These are phyloP conservation scores for Pleurotus platypus DNA, from an alignment of 768 basidiomycete genomes.

Conservation along the genomic window DNA sequence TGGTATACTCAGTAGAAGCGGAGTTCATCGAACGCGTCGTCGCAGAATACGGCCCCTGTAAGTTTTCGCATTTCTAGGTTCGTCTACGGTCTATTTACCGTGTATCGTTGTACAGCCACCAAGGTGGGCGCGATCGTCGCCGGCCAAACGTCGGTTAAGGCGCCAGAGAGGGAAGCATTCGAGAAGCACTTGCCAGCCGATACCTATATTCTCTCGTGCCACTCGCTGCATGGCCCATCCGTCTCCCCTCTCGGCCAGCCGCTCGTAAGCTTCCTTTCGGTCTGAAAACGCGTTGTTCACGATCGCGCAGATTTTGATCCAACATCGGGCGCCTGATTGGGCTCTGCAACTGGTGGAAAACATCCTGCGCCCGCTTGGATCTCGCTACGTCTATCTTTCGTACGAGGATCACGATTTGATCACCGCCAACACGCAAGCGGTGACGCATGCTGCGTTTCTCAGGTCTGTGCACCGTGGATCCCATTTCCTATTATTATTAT, in stretches of 20 bases:
- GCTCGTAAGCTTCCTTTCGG: conserved; percentile 44
- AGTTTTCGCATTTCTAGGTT: conserved; percentile 22
- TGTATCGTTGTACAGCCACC: conserved; percentile 54
- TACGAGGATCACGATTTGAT: conserved; percentile 96
- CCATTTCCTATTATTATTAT: no score
- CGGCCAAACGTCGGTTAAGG: conserved; percentile 96
- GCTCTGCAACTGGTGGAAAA: conserved; percentile 76
- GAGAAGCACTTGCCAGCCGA: conserved; percentile 85
- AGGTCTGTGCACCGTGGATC: conserved; percentile 45
- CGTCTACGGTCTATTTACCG: conserved; percentile 2
- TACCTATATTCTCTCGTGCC: conserved; percentile 86
- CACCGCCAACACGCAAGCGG: conserved; percentile 97
- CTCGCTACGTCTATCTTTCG: conserved; percentile 87
- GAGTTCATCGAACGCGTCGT: conserved; percentile 85
- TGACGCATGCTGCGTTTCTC: conserved; percentile 96
- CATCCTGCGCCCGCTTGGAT: conserved; percentile 75
- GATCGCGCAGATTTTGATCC: conserved; percentile 71
- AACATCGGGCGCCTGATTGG: conserved; percentile 76
- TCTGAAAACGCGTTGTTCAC: neutral
- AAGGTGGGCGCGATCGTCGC: conserved; percentile 90
- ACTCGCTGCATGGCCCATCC: conserved; percentile 91
- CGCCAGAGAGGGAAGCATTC: conserved; percentile 87
- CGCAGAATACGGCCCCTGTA: conserved; percentile 87
- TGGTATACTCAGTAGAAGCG: conserved; percentile 94
- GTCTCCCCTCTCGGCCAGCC: conserved; percentile 90